Evolutionary conservation across 345 rosid genomes (phyloP).

Genomic region (Sisymbrium irio): DNA sequence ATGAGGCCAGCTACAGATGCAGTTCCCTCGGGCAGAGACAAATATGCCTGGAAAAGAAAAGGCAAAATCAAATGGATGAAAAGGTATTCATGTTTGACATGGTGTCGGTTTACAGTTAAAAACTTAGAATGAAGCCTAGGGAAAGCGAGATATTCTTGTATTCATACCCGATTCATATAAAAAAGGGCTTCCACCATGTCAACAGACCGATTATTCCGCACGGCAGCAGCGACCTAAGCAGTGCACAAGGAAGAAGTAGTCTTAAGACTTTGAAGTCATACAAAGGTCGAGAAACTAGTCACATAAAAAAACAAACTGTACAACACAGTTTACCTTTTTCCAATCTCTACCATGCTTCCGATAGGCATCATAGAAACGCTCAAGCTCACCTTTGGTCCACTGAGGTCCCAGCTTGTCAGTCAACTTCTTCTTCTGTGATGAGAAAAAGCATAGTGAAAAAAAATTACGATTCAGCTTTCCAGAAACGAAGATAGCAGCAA

Average conservation of each 20-base stretch:
- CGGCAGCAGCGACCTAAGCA: conserved; percentile 58
- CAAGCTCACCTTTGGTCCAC: conserved; percentile 84
- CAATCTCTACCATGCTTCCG: conserved; percentile 77
- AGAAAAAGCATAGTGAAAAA: conserved; percentile 14
- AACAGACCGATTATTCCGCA: conserved; percentile 58
- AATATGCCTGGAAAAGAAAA: conserved; percentile 66
- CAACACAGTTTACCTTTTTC: conserved; percentile 58
- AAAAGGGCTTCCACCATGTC: conserved; percentile 95
- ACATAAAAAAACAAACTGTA: background rate
- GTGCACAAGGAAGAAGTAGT: background rate
- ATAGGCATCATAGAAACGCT: conserved; percentile 79
- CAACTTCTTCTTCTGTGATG: conserved; percentile 59
- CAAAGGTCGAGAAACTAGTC: background rate
- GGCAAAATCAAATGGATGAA: background rate
- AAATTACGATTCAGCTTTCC: background rate
- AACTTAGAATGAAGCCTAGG: background rate
- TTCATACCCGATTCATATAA: conserved; percentile 65
- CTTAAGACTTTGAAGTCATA: background rate
- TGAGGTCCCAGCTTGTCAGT: conserved; percentile 85
- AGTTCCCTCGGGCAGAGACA: conserved; percentile 91
- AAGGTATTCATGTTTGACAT: background rate
- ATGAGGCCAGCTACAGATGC: conserved; percentile 88
- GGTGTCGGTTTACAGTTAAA: background rate
- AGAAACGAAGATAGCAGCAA: conserved; percentile 4
- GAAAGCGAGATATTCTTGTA: conserved; percentile 3